Conservation (phyloP, 2,329 filamentous ascomycete species). For the Chrysoporthe puriensis region DNA sequence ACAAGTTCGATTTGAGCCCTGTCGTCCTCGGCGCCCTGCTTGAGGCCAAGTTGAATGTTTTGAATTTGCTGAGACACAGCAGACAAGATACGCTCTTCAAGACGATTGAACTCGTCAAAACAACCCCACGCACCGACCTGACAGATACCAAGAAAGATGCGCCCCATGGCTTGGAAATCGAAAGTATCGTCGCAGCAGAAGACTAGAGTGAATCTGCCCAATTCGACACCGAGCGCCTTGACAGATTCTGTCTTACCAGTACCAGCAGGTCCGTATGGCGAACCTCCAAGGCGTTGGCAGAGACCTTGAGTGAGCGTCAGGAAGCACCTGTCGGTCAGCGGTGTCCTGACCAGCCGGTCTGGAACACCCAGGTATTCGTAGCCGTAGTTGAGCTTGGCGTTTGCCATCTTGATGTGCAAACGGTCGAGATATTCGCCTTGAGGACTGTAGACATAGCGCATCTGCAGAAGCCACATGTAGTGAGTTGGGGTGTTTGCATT, state of each 20-base stretch:
- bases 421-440: slow-evolving; percentile 83
- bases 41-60: slow-evolving; percentile 96
- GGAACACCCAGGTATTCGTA: slow-evolving; percentile 98
- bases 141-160: slow-evolving; percentile 98
- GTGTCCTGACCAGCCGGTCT: slow-evolving; percentile 93
- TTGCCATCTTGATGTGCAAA: slow-evolving; percentile 93
- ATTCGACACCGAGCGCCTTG: slow-evolving; percentile 93
- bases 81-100: slow-evolving; percentile 96
- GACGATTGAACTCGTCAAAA: slow-evolving; percentile 99
- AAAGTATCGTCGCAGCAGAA: slow-evolving; percentile 99
- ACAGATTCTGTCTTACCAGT: slow-evolving; percentile 99
- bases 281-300: slow-evolving; percentile 92
- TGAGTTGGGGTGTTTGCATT: slow-evolving; percentile 78
- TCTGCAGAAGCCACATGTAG: slow-evolving; percentile 92
- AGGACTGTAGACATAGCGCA: slow-evolving; percentile 89
- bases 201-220: slow-evolving; percentile 96
- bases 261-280: slow-evolving; percentile 94
- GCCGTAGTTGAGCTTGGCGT: slow-evolving; percentile 91
- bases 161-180: slow-evolving; percentile 99
- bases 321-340: slow-evolving; percentile 97
- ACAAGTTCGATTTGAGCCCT: slow-evolving; percentile 93
- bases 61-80: slow-evolving; percentile 99
- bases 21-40: slow-evolving; percentile 79
- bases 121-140: slow-evolving; percentile 99
- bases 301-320: slow-evolving; percentile 95